Percentiles rank a stretch among this genome's conserved stretches.
phyloP scores from a whole-genome alignment of 305 asterid genomes.

The Lippia alba region DNA sequence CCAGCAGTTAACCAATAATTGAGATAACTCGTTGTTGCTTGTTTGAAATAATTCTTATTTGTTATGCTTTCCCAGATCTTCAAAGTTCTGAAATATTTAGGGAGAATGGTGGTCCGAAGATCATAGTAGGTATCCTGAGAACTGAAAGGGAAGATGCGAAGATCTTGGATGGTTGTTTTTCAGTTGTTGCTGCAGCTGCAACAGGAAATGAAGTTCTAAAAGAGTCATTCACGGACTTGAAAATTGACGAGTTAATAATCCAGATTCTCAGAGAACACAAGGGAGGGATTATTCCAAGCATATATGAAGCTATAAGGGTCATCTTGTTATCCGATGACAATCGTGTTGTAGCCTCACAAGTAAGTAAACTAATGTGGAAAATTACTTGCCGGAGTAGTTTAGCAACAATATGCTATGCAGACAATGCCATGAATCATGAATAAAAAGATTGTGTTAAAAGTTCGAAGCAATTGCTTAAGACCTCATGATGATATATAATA shows the following conservation, averaged over 20 bases:
- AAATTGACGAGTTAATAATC: slow-evolving; percentile 74
- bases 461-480: slow-evolving; percentile 5
- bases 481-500: slow-evolving; percentile 9
- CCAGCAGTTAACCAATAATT: neutral
- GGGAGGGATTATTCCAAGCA: slow-evolving; percentile 60
- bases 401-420: slow-evolving; percentile 8
- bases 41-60: slow-evolving; percentile 24
- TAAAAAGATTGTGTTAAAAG: neutral
- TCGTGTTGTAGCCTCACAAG: slow-evolving; percentile 94
- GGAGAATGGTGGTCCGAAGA: slow-evolving; percentile 70
- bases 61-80: slow-evolving; percentile 65
- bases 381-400: slow-evolving; percentile 15
- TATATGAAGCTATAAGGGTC: slow-evolving; percentile 78
- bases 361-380: slow-evolving; percentile 44
- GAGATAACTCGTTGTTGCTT: neutral
- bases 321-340: slow-evolving; percentile 85
- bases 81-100: slow-evolving; percentile 74
- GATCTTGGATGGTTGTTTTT: slow-evolving; percentile 70
- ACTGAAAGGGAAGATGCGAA: slow-evolving; percentile 54
- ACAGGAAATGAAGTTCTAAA: slow-evolving; percentile 89
- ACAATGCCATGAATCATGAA: slow-evolving; percentile 11
- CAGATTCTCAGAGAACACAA: slow-evolving; percentile 60
- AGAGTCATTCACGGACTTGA: slow-evolving; percentile 82
- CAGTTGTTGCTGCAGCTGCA: slow-evolving; percentile 87
- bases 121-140: slow-evolving; percentile 56